These are phyloP conservation scores for Kuraishia cidri DNA, from an alignment of 805 yeast species.

Conservation along the genomic window DNA sequence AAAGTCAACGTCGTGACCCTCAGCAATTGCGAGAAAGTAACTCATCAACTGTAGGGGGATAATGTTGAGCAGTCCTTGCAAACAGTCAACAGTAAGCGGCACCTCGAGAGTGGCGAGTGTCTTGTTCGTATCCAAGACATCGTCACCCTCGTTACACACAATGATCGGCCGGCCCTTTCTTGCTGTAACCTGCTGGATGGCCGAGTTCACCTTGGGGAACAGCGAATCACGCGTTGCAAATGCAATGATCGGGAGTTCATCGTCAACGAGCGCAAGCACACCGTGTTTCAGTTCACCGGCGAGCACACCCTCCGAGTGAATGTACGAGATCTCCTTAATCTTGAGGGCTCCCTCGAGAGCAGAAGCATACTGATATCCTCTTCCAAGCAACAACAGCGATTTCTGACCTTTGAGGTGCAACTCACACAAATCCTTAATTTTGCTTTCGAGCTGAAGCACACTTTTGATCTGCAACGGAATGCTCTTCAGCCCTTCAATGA, in stretches of 20 bases:
- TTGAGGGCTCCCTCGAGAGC: slow-evolving; percentile 98
- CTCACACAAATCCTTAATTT: slow-evolving; percentile 69
- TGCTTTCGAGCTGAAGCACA: slow-evolving; percentile 64
- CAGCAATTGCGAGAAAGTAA: slow-evolving; percentile 92
- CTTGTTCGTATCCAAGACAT: slow-evolving; percentile 44
- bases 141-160: slow-evolving; percentile 78
- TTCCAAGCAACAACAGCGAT: slow-evolving; percentile 84
- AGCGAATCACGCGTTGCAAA: slow-evolving; percentile 94
- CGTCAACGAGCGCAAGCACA: slow-evolving; percentile 93
- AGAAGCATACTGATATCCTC: slow-evolving; percentile 96
- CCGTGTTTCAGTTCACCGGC: slow-evolving; percentile 99
- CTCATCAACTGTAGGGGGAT: slow-evolving; percentile 93
- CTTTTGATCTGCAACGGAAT: slow-evolving; percentile 81
- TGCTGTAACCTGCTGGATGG: slow-evolving; percentile 94
- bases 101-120: slow-evolving; percentile 73
- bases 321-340: slow-evolving; percentile 95
- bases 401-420: slow-evolving; percentile 69
- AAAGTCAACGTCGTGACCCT: slow-evolving; percentile 96
- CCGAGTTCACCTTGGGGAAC: slow-evolving; percentile 92
- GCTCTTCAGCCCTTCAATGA: slow-evolving; percentile 74
- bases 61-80: slow-evolving; percentile 92
- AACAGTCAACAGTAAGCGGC: slow-evolving; percentile 93
- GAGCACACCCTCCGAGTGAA: slow-evolving; percentile 98
- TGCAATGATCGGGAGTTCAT: slow-evolving; percentile 86
- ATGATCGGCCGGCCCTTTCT: slow-evolving; percentile 96